Conservation (phyloP, 306 rosid species). For the Astragalus membranaceus region DNA sequence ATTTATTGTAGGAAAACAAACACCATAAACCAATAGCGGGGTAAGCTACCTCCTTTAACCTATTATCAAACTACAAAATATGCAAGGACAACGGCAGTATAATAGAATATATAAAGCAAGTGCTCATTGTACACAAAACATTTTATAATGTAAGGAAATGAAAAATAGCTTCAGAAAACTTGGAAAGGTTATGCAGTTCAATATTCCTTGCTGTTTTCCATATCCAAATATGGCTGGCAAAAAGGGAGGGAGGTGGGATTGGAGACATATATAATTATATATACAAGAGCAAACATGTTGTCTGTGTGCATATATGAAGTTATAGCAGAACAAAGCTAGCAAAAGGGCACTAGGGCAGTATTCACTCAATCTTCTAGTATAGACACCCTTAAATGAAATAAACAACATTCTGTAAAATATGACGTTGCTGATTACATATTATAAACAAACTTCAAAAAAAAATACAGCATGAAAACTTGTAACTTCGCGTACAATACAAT, state of each 20-base stretch:
- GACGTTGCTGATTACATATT: no score
- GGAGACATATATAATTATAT: no score
- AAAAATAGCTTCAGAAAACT: neutral
- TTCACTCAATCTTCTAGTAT: no score
- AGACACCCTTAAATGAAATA: neutral
- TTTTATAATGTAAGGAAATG: neutral
- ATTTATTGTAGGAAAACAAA: constrained; percentile 1
- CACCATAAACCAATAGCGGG: neutral
- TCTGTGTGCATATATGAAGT: neutral
- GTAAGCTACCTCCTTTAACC: neutral
- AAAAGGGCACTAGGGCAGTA: neutral
- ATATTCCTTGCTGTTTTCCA: neutral
- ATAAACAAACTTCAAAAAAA: no score
- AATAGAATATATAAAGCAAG: neutral
- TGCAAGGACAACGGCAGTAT: neutral
- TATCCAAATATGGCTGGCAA: neutral
- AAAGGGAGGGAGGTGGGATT: neutral
- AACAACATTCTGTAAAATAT: neutral
- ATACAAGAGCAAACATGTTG: neutral
- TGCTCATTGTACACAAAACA: neutral
- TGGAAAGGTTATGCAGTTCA: neutral
- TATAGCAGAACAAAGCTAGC: neutral
- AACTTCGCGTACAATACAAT: neutral
- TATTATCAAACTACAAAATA: neutral
- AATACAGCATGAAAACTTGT: no score